Evolutionary conservation across 768 basidiomycete species (phyloP).

Genomic region (Phlebiopsis gigantea): DNA sequence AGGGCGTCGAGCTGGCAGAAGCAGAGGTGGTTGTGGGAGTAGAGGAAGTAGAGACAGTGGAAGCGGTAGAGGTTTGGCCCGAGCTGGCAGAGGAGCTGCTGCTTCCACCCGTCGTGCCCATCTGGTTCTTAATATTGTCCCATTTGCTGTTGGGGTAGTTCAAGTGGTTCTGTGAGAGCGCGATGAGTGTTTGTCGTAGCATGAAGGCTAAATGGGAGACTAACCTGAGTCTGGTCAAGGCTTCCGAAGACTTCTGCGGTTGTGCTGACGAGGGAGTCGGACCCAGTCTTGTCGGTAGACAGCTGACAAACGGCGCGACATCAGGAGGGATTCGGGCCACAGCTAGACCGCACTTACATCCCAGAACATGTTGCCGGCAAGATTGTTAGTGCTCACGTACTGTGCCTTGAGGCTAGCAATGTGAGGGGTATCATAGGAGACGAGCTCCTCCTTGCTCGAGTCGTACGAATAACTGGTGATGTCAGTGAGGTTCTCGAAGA

Average conservation of each 20-base stretch:
- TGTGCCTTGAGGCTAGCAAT: conserved; percentile 62
- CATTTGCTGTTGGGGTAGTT: conserved; percentile 63
- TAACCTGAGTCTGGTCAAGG: conserved; percentile 46
- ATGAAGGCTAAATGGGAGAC: conserved; percentile 7
- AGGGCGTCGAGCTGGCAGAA: conserved; percentile 9
- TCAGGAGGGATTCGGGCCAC: background rate
- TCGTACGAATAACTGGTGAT: conserved; percentile 81
- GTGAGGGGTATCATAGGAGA: conserved; percentile 72
- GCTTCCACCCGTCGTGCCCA: conserved; percentile 31
- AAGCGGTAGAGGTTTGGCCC: conserved; percentile 10
- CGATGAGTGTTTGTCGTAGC: background rate
- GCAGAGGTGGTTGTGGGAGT: conserved; percentile 16
- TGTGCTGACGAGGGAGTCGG: conserved; percentile 53
- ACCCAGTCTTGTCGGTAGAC: conserved; percentile 54
- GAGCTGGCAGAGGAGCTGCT: conserved; percentile 21
- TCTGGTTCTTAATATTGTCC: conserved; percentile 65
- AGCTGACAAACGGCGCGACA: conserved; percentile 25
- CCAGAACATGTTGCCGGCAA: conserved; percentile 76
- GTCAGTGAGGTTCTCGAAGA: conserved; percentile 62
- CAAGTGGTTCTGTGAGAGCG: conserved; percentile 47
- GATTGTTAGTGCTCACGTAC: conserved; percentile 54
- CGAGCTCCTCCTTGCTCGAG: conserved; percentile 54
- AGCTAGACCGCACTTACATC: conserved; percentile 31
- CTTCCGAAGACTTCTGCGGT: conserved; percentile 41
- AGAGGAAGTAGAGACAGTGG: background rate